phyloP scores from a whole-genome alignment of 495 filamentous ascomycete genomes.

The Penicillium coprophilum region DNA sequence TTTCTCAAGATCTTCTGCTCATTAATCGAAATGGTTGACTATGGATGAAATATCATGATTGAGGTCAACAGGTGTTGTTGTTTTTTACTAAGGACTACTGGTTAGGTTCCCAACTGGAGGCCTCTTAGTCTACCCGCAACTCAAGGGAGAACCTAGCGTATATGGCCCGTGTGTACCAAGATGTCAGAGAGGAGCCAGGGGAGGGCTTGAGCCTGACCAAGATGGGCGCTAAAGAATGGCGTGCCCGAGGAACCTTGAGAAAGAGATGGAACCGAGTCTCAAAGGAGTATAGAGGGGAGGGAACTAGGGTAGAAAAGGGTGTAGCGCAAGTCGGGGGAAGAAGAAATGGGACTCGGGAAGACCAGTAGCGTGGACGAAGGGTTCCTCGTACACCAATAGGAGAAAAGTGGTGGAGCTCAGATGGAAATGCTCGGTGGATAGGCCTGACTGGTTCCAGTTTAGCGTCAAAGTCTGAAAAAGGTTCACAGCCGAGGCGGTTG shows the following conservation, averaged over 20 bases:
- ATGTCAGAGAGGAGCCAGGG: slow-evolving; percentile 24
- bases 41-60: background rate
- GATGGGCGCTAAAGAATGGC: slow-evolving; percentile 34
- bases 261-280: slow-evolving; percentile 20
- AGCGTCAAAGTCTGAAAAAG: slow-evolving; percentile 22
- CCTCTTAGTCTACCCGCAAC: slow-evolving; percentile 47
- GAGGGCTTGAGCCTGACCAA: slow-evolving; percentile 6
- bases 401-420: slow-evolving; percentile 1
- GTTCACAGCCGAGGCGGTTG: slow-evolving; percentile 32
- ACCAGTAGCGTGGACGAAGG: slow-evolving; percentile 25
- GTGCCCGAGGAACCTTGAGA: slow-evolving; percentile 42
- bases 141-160: slow-evolving; percentile 45
- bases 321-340: slow-evolving; percentile 43
- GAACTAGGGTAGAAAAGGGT: slow-evolving; percentile 30
- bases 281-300: slow-evolving; percentile 21
- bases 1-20: slow-evolving; percentile 1
- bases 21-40: background rate
- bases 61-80: slow-evolving; percentile 17
- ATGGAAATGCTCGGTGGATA: slow-evolving; percentile 18
- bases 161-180: slow-evolving; percentile 39
- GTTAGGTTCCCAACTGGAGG: slow-evolving; percentile 33
- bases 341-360: slow-evolving; percentile 34
- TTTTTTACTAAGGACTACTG: slow-evolving; percentile 25
- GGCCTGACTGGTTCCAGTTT: slow-evolving; percentile 5
- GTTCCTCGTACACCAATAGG: background rate